Evolutionary conservation across 805 yeast genomes (phyloP).

Genomic region (Kodamaea laetipori): DNA sequence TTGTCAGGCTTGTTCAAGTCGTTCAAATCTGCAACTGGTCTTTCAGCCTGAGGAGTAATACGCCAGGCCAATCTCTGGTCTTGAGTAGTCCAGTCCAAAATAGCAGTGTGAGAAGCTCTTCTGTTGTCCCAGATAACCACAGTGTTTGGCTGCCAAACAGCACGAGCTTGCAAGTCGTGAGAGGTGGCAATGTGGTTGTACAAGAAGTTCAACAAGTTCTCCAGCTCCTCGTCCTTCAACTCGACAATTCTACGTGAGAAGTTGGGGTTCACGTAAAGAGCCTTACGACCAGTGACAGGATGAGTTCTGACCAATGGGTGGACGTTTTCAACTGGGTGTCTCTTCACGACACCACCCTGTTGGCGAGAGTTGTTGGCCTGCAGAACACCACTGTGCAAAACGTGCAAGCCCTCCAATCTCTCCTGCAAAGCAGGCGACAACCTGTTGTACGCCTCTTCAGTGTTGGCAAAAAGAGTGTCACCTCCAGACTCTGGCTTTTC

Average conservation of each 20-base stretch:
- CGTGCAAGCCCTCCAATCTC: slow-evolving; percentile 37
- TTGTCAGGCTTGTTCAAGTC: slow-evolving; percentile 26
- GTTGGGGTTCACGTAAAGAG: slow-evolving; percentile 36
- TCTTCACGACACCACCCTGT: slow-evolving; percentile 33
- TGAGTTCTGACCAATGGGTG: slow-evolving; percentile 44
- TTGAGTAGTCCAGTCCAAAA: slow-evolving; percentile 36
- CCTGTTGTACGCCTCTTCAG: slow-evolving; percentile 42
- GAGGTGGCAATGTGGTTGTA: slow-evolving; percentile 34
- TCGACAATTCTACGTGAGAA: slow-evolving; percentile 40
- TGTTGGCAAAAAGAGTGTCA: slow-evolving; percentile 42
- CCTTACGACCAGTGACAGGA: slow-evolving; percentile 41
- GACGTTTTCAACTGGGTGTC: slow-evolving; percentile 38
- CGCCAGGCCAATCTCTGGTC: slow-evolving; percentile 37
- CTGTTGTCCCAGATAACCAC: slow-evolving; percentile 46
- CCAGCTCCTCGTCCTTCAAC: slow-evolving; percentile 41
- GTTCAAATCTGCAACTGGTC: slow-evolving; percentile 31
- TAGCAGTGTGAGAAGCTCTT: slow-evolving; percentile 38
- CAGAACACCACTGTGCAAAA: slow-evolving; percentile 38
- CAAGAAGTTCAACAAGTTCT: slow-evolving; percentile 36
- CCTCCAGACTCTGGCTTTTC: slow-evolving; percentile 39
- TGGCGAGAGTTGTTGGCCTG: slow-evolving; percentile 32
- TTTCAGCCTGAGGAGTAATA: slow-evolving; percentile 43
- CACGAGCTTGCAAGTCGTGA: slow-evolving; percentile 43
- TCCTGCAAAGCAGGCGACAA: slow-evolving; percentile 41
- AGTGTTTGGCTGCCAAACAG: slow-evolving; percentile 36